Evolutionary conservation across 78 protist genomes (phyloP).

Genomic region (Dictyostelium purpureum): DNA sequence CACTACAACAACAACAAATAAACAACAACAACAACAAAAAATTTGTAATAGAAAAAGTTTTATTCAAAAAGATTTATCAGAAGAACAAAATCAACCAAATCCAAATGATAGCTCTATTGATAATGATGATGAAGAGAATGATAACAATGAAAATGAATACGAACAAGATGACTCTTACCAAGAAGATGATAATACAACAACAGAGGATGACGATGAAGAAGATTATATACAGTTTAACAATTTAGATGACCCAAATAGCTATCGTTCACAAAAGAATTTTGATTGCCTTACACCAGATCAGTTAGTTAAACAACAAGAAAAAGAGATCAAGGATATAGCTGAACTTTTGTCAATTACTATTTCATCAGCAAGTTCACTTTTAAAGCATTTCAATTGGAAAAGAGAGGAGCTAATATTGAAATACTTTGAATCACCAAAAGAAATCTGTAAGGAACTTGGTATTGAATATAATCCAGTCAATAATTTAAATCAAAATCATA

Average conservation of each 20-base stretch:
- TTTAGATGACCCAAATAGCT: neutral
- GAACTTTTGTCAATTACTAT: conserved; percentile 41
- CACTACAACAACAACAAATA: neutral
- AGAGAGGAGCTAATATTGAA: conserved; percentile 44
- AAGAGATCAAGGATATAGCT: conserved; percentile 65
- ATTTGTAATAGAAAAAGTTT: neutral
- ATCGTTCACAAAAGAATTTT: conserved; percentile 16
- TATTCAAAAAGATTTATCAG: neutral
- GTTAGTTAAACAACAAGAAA: conserved; percentile 46
- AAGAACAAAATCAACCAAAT: neutral
- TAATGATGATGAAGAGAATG: conserved; percentile 18
- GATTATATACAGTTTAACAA: conserved; percentile 20
- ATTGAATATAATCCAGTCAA: neutral
- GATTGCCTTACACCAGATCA: conserved; percentile 71
- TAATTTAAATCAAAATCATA: neutral
- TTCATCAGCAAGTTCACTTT: conserved; percentile 2
- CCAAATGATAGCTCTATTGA: neutral
- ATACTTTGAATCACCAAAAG: conserved; percentile 80
- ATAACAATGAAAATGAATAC: conserved; percentile 4
- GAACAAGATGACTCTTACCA: conserved; percentile 42
- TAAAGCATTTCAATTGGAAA: conserved; percentile 78
- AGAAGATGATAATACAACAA: neutral
- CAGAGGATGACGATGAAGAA: conserved; percentile 24
- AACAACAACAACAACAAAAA: neutral
- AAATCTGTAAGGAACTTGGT: conserved; percentile 35